Percentiles rank a stretch among this genome's conserved stretches.
These are phyloP conservation scores for Vickermania ingenoplastis DNA, from an alignment of 208 protist species.

Conservation along the genomic window DNA sequence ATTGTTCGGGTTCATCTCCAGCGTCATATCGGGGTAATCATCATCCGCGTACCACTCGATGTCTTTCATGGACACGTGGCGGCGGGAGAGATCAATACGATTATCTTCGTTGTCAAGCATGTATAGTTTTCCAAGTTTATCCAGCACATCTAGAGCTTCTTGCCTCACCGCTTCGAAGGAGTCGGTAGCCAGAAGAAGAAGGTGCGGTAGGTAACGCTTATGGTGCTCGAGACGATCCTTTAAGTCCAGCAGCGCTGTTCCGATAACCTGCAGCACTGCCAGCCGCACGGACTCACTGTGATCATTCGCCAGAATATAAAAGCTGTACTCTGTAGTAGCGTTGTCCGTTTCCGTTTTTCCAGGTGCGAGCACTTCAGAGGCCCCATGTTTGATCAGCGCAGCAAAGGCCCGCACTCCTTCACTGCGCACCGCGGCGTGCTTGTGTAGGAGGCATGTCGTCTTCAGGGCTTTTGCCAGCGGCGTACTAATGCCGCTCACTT, in stretches of 20 bases:
- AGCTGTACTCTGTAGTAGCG: slow-evolving; percentile 31
- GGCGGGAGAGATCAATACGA: slow-evolving; percentile 61
- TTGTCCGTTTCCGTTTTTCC: slow-evolving; percentile 55
- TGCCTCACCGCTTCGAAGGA: slow-evolving; percentile 37
- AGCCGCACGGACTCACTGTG: slow-evolving; percentile 65
- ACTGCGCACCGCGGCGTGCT: slow-evolving; percentile 69
- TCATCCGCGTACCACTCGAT: slow-evolving; percentile 90
- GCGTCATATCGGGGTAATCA: slow-evolving; percentile 68
- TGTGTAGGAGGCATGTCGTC: slow-evolving; percentile 59
- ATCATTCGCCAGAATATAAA: slow-evolving; percentile 79
- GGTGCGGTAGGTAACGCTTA: slow-evolving; percentile 62
- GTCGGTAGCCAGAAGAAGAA: slow-evolving; percentile 72
- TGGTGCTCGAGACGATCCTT: slow-evolving; percentile 77
- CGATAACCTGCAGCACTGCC: slow-evolving; percentile 45
- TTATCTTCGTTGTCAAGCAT: slow-evolving; percentile 87
- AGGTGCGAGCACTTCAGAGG: slow-evolving; percentile 51
- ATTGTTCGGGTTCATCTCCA: slow-evolving; percentile 13
- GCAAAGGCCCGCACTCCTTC: slow-evolving; percentile 52
- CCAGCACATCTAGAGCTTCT: slow-evolving; percentile 33
- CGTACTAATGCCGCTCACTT: slow-evolving; percentile 52
- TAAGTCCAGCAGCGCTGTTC: slow-evolving; percentile 59
- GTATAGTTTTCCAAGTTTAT: slow-evolving; percentile 64
- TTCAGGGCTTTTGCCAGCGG: slow-evolving; percentile 68
- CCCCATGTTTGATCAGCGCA: slow-evolving; percentile 58
- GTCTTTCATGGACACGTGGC: slow-evolving; percentile 83